Evolutionary conservation across 176 grass and related monocot genomes (phyloP).

Genomic region (Carex littledalei): DNA sequence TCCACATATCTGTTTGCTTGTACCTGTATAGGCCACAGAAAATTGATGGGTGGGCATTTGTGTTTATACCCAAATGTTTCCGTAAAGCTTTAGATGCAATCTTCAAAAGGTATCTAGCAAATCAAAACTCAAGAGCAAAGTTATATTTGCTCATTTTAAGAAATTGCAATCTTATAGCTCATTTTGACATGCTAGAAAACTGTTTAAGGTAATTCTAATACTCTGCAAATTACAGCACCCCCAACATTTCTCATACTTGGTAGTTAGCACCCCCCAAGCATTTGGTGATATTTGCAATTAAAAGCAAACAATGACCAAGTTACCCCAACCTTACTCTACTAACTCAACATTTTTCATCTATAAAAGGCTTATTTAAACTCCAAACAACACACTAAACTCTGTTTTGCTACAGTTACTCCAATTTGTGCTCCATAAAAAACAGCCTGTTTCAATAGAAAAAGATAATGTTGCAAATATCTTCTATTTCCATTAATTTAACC

Average conservation of each 20-base stretch:
- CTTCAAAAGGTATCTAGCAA: neutral
- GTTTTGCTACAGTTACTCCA: neutral
- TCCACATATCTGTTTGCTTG: constrained; percentile 82
- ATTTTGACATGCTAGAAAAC: neutral
- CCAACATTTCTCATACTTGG: neutral
- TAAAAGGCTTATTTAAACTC: neutral
- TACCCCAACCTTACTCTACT: neutral
- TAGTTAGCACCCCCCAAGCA: neutral
- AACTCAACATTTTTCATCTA: neutral
- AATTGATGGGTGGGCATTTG: neutral
- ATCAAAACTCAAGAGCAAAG: neutral
- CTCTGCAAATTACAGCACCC: neutral
- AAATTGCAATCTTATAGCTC: neutral
- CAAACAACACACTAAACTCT: neutral
- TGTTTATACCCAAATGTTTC: neutral
- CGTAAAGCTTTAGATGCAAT: neutral
- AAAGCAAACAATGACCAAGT: neutral
- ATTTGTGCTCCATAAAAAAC: neutral
- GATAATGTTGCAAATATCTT: neutral
- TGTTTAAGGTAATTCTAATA: neutral
- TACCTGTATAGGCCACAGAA: constrained; percentile 14
- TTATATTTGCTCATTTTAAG: neutral
- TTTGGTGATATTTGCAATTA: neutral
- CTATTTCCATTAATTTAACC: neutral
- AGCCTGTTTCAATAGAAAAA: too few species aligned